These are phyloP conservation scores for Lycium ferocissimum DNA, from an alignment of 257 asterid genomes.

Conservation along the genomic window DNA sequence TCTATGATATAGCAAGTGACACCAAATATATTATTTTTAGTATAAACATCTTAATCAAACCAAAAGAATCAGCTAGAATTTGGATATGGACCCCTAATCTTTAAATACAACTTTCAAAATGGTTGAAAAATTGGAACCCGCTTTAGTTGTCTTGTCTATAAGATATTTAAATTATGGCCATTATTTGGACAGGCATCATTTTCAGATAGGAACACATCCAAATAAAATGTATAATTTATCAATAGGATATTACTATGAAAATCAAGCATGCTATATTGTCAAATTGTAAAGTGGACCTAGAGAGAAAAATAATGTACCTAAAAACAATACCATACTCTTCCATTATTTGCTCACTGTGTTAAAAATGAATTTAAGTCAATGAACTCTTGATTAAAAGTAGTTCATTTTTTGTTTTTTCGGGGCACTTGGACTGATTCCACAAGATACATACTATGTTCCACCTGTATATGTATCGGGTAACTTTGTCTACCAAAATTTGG, in stretches of 20 bases:
- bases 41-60: conserved; percentile 22
- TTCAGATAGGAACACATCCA: conserved; percentile 37
- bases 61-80: not conserved
- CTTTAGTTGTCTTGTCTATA: not conserved
- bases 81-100: not conserved
- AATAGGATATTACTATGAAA: not conserved
- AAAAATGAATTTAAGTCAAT: not conserved
- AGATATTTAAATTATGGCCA: conserved; percentile 35
- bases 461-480: too few species aligned
- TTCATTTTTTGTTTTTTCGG: too few species aligned
- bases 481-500: too few species aligned
- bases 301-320: not conserved
- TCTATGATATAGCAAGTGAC: not conserved
- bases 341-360: not conserved
- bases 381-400: not conserved
- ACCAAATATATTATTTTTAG: not conserved
- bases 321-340: not conserved
- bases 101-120: conserved; percentile 28
- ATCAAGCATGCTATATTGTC: not conserved
- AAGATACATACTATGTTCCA: too few species aligned
- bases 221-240: not conserved
- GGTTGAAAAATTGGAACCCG: conserved; percentile 27
- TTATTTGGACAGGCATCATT: conserved; percentile 41
- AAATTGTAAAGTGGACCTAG: not conserved
- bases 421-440: too few species aligned